Base-by-base conservation (phyloP, 2,329 filamentous ascomycete species). In the Hymenoscyphus occultus region DNA sequence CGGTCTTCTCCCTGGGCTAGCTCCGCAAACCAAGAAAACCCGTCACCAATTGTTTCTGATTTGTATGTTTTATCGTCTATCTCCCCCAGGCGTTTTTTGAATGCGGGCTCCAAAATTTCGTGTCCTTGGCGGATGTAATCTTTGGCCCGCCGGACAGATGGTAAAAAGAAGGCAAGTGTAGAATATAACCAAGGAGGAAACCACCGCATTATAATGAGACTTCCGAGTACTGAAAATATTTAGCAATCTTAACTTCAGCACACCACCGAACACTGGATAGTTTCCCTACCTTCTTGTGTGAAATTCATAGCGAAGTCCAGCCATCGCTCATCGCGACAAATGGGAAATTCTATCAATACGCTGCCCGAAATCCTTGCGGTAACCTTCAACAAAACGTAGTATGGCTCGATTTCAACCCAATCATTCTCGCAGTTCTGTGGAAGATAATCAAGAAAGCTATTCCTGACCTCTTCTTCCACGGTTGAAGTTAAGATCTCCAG, bases 181-280 rank as follows among this genome's bases (percentile, higher is more conserved):
- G 60, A 10, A 16, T 54, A 28, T n/a, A 39, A 31, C 60, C 60
- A 61, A 9, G 60, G 19, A 51, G 60, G 60, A 19, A 61, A 61
- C n/a, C 54, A 14, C 13, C 60, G 60, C 16, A 61, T 12, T 35
- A 54, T 56, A 39, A 56, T 42, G 56, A 61, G 28, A 13, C 40
- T 61, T 61, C 14, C 54, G 31, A 61, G 56, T 39, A 61, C 60
- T 45, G 16, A 6, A n/a, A n/a, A 45, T 6, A 3, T 1, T 45
- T 45, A 45, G 42, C n/a, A n/a, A 19, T n/a, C 6, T 12, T 3
- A 16, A 42, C 40, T 16, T 42, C 13, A 42, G 16, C 12, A 5
- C 3, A 12, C 12, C 16, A 22, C 22, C 22, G 22, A 22, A 22
- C 22, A 22, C 22, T 22, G 3, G 42, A 45, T n/a, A 45, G 42